These are phyloP conservation scores for Cicer cuneatum DNA, from an alignment of 306 rosid genomes.

Conservation along the genomic window DNA sequence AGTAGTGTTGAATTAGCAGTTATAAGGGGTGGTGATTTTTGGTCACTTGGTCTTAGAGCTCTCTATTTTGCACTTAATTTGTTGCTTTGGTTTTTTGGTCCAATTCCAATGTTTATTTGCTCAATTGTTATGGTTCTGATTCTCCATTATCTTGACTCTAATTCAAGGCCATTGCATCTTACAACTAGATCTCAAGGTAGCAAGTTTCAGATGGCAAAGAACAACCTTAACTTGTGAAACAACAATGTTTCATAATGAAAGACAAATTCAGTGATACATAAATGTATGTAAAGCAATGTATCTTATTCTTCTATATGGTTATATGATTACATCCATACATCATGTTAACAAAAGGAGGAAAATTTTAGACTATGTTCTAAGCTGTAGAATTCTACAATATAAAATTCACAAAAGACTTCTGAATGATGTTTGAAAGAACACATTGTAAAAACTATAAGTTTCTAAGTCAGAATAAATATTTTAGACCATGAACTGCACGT, in stretches of 20 bases:
- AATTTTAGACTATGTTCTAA: not conserved
- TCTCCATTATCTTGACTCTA: constrained; percentile 63
- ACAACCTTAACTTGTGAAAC: constrained; percentile 29
- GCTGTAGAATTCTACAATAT: not conserved
- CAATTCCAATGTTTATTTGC: constrained; percentile 79
- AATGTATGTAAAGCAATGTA: constrained; percentile 23
- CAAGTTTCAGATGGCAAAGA: constrained; percentile 24
- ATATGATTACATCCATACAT: not conserved
- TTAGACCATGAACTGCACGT: constrained; percentile 14
- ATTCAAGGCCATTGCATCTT: constrained; percentile 62
- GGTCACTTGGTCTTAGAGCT: constrained; percentile 81
- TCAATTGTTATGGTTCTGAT: constrained; percentile 57
- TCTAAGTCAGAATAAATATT: not conserved
- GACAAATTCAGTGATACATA: not conserved
- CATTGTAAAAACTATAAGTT: not conserved
- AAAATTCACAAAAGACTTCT: not conserved
- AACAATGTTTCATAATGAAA: constrained; percentile 16
- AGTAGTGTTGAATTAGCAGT: constrained; percentile 64
- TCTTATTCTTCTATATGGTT: constrained; percentile 14
- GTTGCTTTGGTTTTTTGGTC: constrained; percentile 86
- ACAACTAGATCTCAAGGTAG: constrained; percentile 14
- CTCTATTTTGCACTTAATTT: constrained; percentile 73
- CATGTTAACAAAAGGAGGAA: not conserved
- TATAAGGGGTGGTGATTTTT: constrained; percentile 75
- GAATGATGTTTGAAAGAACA: not conserved